Evolutionary conservation across 2,329 filamentous ascomycete species (phyloP), one percentile per base, ranked within the genome.

Genomic region (Fusarium sacchari): DNA sequence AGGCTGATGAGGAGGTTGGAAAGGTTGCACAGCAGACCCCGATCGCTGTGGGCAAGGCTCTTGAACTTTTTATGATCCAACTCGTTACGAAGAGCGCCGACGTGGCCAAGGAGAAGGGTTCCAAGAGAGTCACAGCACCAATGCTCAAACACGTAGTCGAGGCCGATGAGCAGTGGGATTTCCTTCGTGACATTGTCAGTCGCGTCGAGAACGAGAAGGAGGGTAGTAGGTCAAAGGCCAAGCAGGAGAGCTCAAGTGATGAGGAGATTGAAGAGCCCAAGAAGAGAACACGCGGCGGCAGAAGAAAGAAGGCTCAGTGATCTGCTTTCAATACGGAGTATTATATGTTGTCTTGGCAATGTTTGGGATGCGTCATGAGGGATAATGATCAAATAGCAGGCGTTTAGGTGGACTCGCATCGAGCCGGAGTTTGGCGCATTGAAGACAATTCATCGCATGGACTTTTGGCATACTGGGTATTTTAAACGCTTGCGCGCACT

Each of bases 21-120:
- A 99, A 99, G 84, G 96, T 99, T 15, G 95, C 96, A 8, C 96
- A 99, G 83, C 96, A 98, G 70, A 98, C 96, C 2, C 96, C 96
- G 22, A 97, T 97, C 64, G 96, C 96, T 32, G 96, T 98, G 49
- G 94, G 94, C 76, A 98, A 98, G 86, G 96, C 96, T 22, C 88
- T 99, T 12, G 96, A 99, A 84, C 88, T 99, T 14, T 99, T 99
- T 81, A 99, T 99, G 96, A 94, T 98, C 72, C 92, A 94, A 46
- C 88, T 99, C 64, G 96, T 98, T 70, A 92, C 92, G 34, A 96
- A 95, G 81, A 95, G 95, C 64, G 95, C 96, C 53, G 90, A 93
- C 59, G 91, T 97, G 76, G 96, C 96, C 57, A 91, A 90, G 76
- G 89, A 92, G 69, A 94, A 93, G 81, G 93, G 92, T 72, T 95